Base-by-base conservation (phyloP, 495 filamentous ascomycete species). In the Aspergillus cristatus region DNA sequence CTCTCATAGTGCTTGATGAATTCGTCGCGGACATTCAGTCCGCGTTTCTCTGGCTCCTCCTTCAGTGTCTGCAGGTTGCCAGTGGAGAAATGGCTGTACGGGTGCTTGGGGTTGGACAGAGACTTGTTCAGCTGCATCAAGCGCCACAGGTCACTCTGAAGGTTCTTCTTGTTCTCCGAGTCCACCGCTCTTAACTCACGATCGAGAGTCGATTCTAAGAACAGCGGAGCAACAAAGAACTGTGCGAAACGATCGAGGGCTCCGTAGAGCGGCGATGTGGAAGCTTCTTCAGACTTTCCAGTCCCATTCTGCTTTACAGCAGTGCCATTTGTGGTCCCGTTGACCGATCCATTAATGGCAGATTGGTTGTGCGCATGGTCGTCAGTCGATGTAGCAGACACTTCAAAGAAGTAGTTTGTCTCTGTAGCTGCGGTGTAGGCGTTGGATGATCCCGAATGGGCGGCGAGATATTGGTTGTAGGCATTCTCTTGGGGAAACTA, bases 91-190 rank as follows among this genome's bases (percentile, higher is more conserved):
- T 95, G 84, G 55, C 82, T 82, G 52, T 84, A 94, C n/a, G 91
- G 91, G 53, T 97, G 93, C 28, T 79, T 78, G 3, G 82, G 78
- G 60, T 90, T 99, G 16, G 90, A 88, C 8, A 93, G 65, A 1
- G 85, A 82, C 61, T 95, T 96, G 53, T 84, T 84, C 20, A 99
- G 71, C 55, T 99, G 91, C 59, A 89, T 78, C 41, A 95, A 60
- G 14, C 91, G 81, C 93, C 93, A 99, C 41, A 76, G 67, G 56
- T 99, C 91, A 59, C 75, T 94, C 64, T 99, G 91, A 16, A 99
- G 74, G 46, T 99, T 99, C 71, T 99, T 97, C 72, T 99, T 99
- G 63, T 97, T 95, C 56, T 99, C 91, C 0, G 91, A 97, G 62
- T 99, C 91, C 14, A 99, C 91, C 14, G 91, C 91, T 42, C 69